phyloP scores from a whole-genome alignment of 2,329 filamentous ascomycete species.

The Venturia pyrina region DNA sequence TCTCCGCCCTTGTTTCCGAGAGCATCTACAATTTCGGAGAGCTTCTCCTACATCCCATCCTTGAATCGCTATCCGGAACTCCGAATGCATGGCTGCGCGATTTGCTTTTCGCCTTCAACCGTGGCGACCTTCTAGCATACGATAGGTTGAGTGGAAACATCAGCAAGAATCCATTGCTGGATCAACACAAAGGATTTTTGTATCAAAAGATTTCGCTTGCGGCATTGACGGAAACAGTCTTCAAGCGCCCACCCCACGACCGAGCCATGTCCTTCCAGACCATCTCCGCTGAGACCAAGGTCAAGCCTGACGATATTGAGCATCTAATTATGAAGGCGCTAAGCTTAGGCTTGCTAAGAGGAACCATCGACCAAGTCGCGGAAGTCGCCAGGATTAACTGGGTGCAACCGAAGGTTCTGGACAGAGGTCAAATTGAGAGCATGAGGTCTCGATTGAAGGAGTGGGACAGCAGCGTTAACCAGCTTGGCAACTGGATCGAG shows the following conservation, averaged over 20 bases:
- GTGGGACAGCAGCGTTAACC: constrained; percentile 94
- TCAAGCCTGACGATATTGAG: constrained; percentile 84
- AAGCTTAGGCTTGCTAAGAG: constrained; percentile 78
- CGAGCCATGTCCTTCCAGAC: constrained; percentile 85
- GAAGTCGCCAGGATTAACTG: constrained; percentile 92
- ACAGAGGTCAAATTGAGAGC: constrained; percentile 87
- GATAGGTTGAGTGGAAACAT: constrained; percentile 75
- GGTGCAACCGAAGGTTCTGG: constrained; percentile 97
- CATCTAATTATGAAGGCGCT: constrained; percentile 99
- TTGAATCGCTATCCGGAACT: constrained; percentile 69
- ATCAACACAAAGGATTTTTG: constrained; percentile 71
- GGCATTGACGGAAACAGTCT: constrained; percentile 89
- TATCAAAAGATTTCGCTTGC: constrained; percentile 98
- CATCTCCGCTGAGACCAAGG: constrained; percentile 87
- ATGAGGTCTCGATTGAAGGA: constrained; percentile 84
- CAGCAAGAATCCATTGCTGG: constrained; percentile 66
- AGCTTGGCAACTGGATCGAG: constrained; percentile 96
- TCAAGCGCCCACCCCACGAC: constrained; percentile 90
- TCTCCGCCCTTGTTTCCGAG: constrained; percentile 85
- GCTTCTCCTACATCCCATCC: constrained; percentile 91
- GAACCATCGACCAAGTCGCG: constrained; percentile 93
- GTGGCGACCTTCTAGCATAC: constrained; percentile 81
- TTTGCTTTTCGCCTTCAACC: constrained; percentile 95
- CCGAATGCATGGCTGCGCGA: constrained; percentile 82
- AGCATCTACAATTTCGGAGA: constrained; percentile 99